These are phyloP conservation scores for Lotmaria passim DNA, from an alignment of 208 protist genomes.

Conservation along the genomic window DNA sequence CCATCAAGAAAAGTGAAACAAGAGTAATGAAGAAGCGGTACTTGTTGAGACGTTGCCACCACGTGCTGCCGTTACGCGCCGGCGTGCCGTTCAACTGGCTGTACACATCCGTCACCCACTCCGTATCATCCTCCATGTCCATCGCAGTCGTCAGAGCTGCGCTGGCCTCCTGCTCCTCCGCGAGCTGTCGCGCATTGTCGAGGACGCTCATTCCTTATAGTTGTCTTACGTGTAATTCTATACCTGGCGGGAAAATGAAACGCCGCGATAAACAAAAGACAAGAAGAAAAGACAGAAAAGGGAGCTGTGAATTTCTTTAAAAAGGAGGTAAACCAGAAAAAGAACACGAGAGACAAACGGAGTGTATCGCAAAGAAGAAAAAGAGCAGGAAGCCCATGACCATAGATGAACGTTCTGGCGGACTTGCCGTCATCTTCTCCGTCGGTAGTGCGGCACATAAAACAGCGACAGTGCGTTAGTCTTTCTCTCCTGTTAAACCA, in stretches of 20 bases:
- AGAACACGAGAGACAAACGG: too few relatives aligned
- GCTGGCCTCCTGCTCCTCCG: constrained; percentile 9
- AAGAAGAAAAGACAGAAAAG: neutral
- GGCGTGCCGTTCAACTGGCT: constrained; percentile 35
- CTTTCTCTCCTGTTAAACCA: too few relatives aligned
- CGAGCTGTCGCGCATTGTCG: constrained; percentile 17
- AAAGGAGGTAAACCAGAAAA: too few relatives aligned
- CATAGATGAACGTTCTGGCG: too few relatives aligned
- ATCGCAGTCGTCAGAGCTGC: constrained; percentile 7
- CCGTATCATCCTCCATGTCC: constrained; percentile 35
- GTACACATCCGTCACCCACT: constrained; percentile 58
- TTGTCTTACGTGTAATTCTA: too few relatives aligned
- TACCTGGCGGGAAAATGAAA: too few relatives aligned
- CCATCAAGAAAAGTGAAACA: neutral
- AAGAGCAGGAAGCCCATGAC: too few relatives aligned
- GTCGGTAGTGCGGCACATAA: too few relatives aligned
- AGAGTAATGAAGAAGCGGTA: constrained; percentile 18
- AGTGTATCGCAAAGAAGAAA: too few relatives aligned
- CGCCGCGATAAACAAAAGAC: neutral
- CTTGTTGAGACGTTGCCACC: constrained; percentile 26
- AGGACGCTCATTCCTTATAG: constrained; percentile 17
- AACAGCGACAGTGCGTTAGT: too few relatives aligned
- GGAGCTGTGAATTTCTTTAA: too few relatives aligned
- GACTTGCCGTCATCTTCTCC: too few relatives aligned
- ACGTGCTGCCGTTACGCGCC: neutral